phyloP scores from a whole-genome alignment of 768 basidiomycete species.

The Mycena amicta region DNA sequence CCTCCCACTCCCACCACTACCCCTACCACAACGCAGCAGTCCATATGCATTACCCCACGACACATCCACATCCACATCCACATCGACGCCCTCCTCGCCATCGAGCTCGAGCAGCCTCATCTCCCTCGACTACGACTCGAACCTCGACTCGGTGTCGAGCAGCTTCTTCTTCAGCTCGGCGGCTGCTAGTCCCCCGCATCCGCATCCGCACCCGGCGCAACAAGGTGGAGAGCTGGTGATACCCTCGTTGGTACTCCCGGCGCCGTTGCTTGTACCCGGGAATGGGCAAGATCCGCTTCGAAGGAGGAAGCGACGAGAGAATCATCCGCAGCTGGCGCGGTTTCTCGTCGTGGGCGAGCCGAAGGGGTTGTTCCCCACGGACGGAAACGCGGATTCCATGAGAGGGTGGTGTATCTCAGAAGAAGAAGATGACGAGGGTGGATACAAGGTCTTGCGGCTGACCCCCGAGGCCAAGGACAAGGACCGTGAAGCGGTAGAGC shows the following conservation, averaged over 20 bases:
- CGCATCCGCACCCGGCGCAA: slow-evolving; percentile 28
- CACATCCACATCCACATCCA: background rate
- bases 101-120: background rate
- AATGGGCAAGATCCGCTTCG: no score
- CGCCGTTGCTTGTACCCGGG: background rate
- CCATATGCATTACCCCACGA: background rate
- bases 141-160: slow-evolving; percentile 55
- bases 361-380: background rate
- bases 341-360: slow-evolving; percentile 4
- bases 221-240: slow-evolving; percentile 21
- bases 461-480: no score
- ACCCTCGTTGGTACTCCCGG: slow-evolving; percentile 9
- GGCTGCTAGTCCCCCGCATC: slow-evolving; percentile 62
- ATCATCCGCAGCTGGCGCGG: background rate
- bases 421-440: background rate
- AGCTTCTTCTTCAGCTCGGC: slow-evolving; percentile 81
- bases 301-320: background rate
- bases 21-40: background rate
- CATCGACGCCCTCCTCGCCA: background rate
- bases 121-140: background rate
- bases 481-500: slow-evolving; percentile 3
- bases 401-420: background rate
- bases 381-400: background rate
- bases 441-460: no score
- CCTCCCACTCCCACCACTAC: background rate